Percentiles rank a stretch among this genome's conserved stretches.
Evolutionary conservation across 495 filamentous ascomycete genomes (phyloP).

Genomic region (Penicillium chermesinum): DNA sequence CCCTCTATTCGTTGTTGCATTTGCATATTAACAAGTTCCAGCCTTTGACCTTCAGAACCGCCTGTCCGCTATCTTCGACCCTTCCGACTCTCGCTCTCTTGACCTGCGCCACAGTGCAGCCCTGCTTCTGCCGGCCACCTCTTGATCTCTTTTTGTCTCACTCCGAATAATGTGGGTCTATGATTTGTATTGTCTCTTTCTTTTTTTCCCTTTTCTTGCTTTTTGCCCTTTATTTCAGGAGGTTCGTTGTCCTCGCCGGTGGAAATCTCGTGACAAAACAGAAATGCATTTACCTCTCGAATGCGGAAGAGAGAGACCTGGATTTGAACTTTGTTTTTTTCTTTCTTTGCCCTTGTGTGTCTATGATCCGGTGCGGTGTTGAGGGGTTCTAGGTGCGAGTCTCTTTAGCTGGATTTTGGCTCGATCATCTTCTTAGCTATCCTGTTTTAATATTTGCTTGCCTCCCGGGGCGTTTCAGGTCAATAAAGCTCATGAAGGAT

Average conservation of each 20-base stretch:
- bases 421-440: background rate
- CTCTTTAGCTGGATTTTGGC: background rate
- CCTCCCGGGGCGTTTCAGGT: too few species aligned
- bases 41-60: slow-evolving; percentile 44
- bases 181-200: background rate
- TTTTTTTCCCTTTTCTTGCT: background rate
- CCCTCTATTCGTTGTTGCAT: background rate
- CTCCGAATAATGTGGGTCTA: too few species aligned
- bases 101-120: slow-evolving; percentile 62
- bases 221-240: slow-evolving; percentile 9
- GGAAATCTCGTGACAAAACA: background rate
- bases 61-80: slow-evolving; percentile 50
- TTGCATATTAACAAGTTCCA: slow-evolving; percentile 7
- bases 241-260: background rate
- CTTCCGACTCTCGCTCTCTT: slow-evolving; percentile 58
- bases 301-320: background rate
- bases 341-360: background rate
- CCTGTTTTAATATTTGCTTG: too few species aligned
- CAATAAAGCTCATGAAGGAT: too few species aligned
- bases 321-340: background rate
- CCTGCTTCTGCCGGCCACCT: slow-evolving; percentile 45
- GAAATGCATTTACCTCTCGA: background rate
- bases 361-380: background rate
- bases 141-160: background rate
- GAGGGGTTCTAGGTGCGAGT: background rate